Conservation (phyloP, 495 filamentous ascomycete species). For the Tricharina praecox region DNA sequence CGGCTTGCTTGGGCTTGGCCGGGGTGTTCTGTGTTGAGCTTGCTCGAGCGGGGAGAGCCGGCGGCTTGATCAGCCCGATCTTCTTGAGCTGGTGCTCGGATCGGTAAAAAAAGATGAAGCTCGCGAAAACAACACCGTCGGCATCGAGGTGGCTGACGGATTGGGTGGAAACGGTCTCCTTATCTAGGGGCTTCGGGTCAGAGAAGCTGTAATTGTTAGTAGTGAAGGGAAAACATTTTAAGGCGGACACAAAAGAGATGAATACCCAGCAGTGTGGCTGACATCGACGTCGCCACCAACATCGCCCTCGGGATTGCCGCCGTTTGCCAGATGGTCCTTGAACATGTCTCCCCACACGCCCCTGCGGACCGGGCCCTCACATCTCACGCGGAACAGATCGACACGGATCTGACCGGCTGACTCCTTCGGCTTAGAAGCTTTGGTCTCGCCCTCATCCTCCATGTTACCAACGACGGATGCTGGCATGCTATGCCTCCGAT, state of each 20-base stretch:
- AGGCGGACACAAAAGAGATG: slow-evolving; percentile 1
- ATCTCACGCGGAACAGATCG: slow-evolving; percentile 84
- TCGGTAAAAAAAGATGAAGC: slow-evolving; percentile 95
- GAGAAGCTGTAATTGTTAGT: slow-evolving; percentile 52
- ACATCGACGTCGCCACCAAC: slow-evolving; percentile 46
- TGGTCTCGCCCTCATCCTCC: slow-evolving; percentile 59
- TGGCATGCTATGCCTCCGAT: slow-evolving; percentile 36
- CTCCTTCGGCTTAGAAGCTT: slow-evolving; percentile 76
- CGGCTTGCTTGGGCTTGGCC: slow-evolving; percentile 40
- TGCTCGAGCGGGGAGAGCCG: slow-evolving; percentile 3
- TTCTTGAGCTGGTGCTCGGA: slow-evolving; percentile 47
- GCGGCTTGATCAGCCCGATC: slow-evolving; percentile 26
- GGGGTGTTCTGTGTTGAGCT: slow-evolving; percentile 32
- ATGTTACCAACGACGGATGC: slow-evolving; percentile 38
- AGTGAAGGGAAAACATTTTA: not conserved
- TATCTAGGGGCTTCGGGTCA: slow-evolving; percentile 90
- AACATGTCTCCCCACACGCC: slow-evolving; percentile 98
- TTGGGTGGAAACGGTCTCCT: slow-evolving; percentile 92
- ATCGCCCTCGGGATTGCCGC: slow-evolving; percentile 34
- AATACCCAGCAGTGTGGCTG: slow-evolving; percentile 66
- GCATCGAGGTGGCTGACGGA: slow-evolving; percentile 97
- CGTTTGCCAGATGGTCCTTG: slow-evolving; percentile 87
- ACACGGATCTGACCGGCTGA: slow-evolving; percentile 97
- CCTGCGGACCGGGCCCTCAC: slow-evolving; percentile 89
- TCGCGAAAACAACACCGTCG: slow-evolving; percentile 84